Conservation (phyloP, 1,284 basidiomycete species). For the Ceratobasidium sp. region DNA sequence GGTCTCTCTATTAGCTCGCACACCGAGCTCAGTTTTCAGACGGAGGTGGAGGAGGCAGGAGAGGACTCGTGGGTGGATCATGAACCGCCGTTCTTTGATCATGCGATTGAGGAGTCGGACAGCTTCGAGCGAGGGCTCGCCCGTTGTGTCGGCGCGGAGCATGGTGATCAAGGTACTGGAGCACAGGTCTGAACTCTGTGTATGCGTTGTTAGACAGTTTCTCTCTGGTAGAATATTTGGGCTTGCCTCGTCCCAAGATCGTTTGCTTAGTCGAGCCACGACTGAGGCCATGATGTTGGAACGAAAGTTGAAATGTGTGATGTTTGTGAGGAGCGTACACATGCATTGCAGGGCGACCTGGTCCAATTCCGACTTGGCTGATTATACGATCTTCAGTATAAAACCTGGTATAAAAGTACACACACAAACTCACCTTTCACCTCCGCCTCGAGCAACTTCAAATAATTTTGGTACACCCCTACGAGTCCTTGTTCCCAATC, state of each 20-base stretch:
- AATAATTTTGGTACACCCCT: slow-evolving; percentile 86
- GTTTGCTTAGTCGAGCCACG: slow-evolving; percentile 84
- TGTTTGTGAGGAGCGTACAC: slow-evolving; percentile 83
- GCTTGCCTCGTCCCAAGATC: slow-evolving; percentile 86
- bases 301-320: slow-evolving; percentile 98
- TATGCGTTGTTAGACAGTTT: not conserved
- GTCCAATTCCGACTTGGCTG: slow-evolving; percentile 64
- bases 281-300: slow-evolving; percentile 91
- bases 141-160: slow-evolving; percentile 82
- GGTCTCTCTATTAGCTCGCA: slow-evolving; percentile 73
- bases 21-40: slow-evolving; percentile 83
- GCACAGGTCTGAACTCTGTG: slow-evolving; percentile 81
- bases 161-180: slow-evolving; percentile 82
- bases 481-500: slow-evolving; percentile 99
- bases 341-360: slow-evolving; percentile 83
- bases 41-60: slow-evolving; percentile 87
- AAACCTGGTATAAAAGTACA: not conserved
- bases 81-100: slow-evolving; percentile 93
- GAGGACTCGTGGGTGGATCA: slow-evolving; percentile 89
- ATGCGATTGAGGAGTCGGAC: slow-evolving; percentile 94
- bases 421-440: slow-evolving; percentile 73
- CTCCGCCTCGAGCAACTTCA: slow-evolving; percentile 86
- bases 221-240: slow-evolving; percentile 14
- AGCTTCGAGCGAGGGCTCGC: slow-evolving; percentile 84
- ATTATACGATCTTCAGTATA: slow-evolving; percentile 16